Evolutionary conservation across 345 rosid genomes (phyloP).

Genomic region (Pistacia vera): DNA sequence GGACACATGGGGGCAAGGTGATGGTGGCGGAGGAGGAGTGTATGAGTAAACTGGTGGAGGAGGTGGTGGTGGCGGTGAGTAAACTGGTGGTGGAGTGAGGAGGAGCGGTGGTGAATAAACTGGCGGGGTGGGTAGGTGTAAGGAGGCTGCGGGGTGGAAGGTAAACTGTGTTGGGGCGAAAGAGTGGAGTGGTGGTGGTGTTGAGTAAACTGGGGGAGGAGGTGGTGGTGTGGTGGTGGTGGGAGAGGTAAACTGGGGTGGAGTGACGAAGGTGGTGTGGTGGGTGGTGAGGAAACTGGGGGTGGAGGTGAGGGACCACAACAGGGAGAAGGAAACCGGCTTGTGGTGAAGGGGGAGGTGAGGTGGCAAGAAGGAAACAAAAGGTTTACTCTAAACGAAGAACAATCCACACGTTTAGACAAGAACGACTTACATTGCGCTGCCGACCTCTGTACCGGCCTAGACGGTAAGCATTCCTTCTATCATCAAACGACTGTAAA

Average conservation of each 20-base stretch:
- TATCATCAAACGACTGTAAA: constrained; percentile 52
- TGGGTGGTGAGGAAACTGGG: too few species aligned
- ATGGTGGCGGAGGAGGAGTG: constrained; percentile 46
- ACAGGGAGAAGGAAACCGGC: constrained; percentile 36
- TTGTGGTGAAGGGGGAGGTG: constrained; percentile 68
- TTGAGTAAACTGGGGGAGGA: constrained; percentile 44
- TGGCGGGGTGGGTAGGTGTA: constrained; percentile 35
- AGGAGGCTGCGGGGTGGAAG: constrained; percentile 48
- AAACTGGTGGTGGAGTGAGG: constrained; percentile 33
- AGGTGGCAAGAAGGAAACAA: constrained; percentile 57
- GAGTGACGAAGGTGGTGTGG: too few species aligned
- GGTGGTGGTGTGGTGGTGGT: constrained; percentile 27
- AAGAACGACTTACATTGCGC: constrained; percentile 59
- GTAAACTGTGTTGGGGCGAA: constrained; percentile 42
- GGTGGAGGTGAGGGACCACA: background rate
- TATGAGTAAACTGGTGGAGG: constrained; percentile 50
- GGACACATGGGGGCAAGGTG: constrained; percentile 41
- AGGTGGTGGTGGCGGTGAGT: constrained; percentile 27
- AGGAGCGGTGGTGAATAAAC: constrained; percentile 32
- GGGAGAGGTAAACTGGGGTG: too few species aligned
- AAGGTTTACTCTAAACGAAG: constrained; percentile 60
- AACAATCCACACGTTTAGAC: constrained; percentile 72
- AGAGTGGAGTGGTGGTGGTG: constrained; percentile 32
- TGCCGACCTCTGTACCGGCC: constrained; percentile 67
- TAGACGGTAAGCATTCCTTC: constrained; percentile 60